Percentiles rank a stretch among this genome's conserved stretches.
phyloP scores from a whole-genome alignment of 2,329 filamentous ascomycete genomes.

The Aspergillus sp. region DNA sequence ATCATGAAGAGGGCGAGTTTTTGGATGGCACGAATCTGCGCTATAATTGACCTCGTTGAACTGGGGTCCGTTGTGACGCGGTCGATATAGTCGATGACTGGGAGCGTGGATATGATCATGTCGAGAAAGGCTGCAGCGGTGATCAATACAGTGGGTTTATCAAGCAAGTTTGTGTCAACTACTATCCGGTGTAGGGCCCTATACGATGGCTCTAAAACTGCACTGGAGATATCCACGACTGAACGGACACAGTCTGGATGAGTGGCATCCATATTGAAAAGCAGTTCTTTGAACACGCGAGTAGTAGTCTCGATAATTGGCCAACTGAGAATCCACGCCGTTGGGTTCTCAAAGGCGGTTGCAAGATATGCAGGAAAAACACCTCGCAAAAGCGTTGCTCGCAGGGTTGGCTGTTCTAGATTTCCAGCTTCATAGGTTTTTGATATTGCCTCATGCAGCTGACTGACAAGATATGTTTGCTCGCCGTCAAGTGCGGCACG shows the following conservation, averaged over 20 bases:
- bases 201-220: conserved; percentile 40
- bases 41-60: conserved; percentile 22
- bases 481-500: conserved; percentile 59
- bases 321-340: conserved; percentile 52
- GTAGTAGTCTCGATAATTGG: conserved; percentile 53
- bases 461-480: conserved; percentile 55
- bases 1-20: conserved; percentile 37
- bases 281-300: conserved; percentile 43
- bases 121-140: conserved; percentile 42
- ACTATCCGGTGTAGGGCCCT: conserved; percentile 39
- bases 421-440: conserved; percentile 44
- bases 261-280: conserved; percentile 47
- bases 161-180: conserved; percentile 32
- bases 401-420: conserved; percentile 45
- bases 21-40: conserved; percentile 40
- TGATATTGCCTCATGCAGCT: conserved; percentile 53
- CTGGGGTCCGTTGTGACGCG: conserved; percentile 29
- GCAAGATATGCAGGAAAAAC: conserved; percentile 60
- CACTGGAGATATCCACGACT: conserved; percentile 35
- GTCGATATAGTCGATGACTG: conserved; percentile 49
- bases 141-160: conserved; percentile 40
- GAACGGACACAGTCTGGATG: conserved; percentile 40
- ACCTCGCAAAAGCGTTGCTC: conserved; percentile 52
- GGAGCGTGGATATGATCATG: conserved; percentile 41
- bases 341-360: conserved; percentile 43